Evolutionary conservation across 441 rosid species (phyloP).

Genomic region (Hura crepitans): DNA sequence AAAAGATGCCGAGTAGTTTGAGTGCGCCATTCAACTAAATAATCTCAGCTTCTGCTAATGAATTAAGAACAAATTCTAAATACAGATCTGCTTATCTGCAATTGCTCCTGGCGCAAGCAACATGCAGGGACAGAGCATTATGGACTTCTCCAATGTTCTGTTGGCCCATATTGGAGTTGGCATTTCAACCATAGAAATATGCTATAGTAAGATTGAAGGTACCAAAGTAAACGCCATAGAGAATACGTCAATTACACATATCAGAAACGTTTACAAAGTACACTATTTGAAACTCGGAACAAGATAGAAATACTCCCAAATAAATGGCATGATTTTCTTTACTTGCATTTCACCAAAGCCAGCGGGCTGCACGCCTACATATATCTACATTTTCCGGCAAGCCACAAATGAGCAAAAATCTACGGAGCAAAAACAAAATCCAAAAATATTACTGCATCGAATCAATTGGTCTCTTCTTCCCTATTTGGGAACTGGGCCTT

Average conservation of each 20-base stretch:
- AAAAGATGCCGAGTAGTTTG: too few relatives aligned
- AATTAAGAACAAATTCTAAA: too few relatives aligned
- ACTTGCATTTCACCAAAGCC: slow-evolving; percentile 38
- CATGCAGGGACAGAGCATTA: too few relatives aligned
- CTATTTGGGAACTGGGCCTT: neutral
- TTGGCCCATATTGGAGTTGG: too few relatives aligned
- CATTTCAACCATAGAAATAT: too few relatives aligned
- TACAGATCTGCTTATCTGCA: too few relatives aligned
- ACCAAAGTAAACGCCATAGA: neutral
- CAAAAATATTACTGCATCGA: neutral
- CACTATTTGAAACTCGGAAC: neutral
- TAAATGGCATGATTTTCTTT: slow-evolving; percentile 19
- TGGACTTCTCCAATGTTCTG: too few relatives aligned
- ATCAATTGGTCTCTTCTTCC: slow-evolving; percentile 20
- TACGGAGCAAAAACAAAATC: neutral
- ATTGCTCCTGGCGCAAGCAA: too few relatives aligned
- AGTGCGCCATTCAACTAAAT: too few relatives aligned
- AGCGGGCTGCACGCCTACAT: slow-evolving; percentile 24
- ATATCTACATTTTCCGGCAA: slow-evolving; percentile 29
- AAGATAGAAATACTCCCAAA: neutral
- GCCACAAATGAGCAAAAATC: neutral
- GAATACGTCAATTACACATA: neutral
- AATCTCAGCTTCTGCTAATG: too few relatives aligned
- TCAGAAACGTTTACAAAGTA: slow-evolving; percentile 7
- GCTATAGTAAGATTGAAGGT: too few relatives aligned